phyloP scores from a whole-genome alignment of 306 rosid species.

The Rosa lucieae region DNA sequence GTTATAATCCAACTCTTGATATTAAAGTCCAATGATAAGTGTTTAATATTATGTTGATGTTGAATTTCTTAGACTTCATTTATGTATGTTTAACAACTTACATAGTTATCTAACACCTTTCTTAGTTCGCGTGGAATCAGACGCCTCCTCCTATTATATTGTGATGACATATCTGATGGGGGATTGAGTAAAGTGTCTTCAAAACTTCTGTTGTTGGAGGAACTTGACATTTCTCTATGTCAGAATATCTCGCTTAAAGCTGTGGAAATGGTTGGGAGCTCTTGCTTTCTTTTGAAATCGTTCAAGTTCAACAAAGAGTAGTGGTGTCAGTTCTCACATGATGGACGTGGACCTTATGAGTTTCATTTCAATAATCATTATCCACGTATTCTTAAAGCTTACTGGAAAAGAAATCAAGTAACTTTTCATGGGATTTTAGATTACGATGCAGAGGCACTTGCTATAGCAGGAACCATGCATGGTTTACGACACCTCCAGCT shows the following conservation, averaged over 20 bases:
- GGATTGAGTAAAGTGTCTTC: conserved; percentile 43
- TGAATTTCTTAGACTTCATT: not conserved
- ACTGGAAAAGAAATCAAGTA: not conserved
- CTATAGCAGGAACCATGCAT: conserved; percentile 52
- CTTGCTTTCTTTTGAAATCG: conserved; percentile 48
- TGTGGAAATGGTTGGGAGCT: conserved; percentile 42
- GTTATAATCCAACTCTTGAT: too few relatives aligned
- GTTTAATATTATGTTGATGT: not conserved
- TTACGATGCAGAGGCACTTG: conserved; percentile 46
- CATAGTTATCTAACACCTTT: not conserved
- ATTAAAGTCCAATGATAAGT: too few relatives aligned
- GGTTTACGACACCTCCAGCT: conserved; percentile 49
- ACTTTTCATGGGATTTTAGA: not conserved
- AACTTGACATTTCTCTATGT: conserved; percentile 49
- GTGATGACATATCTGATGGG: conserved; percentile 38
- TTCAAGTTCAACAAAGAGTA: conserved; percentile 37
- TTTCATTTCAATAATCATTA: not conserved
- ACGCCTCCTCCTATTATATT: conserved; percentile 41
- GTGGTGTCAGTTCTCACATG: not conserved
- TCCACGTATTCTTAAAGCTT: not conserved
- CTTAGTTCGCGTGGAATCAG: conserved; percentile 45
- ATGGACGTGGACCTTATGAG: not conserved
- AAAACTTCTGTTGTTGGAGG: conserved; percentile 54
- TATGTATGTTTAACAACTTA: not conserved
- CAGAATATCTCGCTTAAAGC: conserved; percentile 16